A percentile compares a stretch with the other conserved stretches of the same genome.
Evolutionary conservation across 768 basidiomycete species (phyloP).

Genomic region (Scleroderma citrinum): DNA sequence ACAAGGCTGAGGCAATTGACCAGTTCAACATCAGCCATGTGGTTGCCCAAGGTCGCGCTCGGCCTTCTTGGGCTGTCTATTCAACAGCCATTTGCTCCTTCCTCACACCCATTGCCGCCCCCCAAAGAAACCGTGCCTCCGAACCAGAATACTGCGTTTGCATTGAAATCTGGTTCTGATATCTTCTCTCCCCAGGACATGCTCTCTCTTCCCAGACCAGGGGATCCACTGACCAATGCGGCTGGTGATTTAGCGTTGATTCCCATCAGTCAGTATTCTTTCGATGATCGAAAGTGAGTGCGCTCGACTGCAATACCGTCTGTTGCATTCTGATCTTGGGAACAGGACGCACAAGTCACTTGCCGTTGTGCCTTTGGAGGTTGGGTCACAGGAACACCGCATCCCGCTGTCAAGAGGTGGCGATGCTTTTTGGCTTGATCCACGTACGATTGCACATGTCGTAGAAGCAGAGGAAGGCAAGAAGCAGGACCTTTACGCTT

Average conservation of each 20-base stretch:
- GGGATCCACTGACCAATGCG: conserved; percentile 57
- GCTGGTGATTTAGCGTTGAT: conserved; percentile 65
- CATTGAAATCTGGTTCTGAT: conserved; percentile 51
- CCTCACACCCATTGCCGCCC: conserved; percentile 13
- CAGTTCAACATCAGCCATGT: conserved; percentile 30
- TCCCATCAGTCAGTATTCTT: conserved; percentile 60
- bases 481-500: conserved; percentile 51
- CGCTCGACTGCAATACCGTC: not conserved
- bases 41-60: conserved; percentile 36
- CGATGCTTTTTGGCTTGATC: conserved; percentile 74
- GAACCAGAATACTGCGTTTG: conserved; percentile 36
- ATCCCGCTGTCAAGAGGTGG: conserved; percentile 63
- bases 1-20: too few species aligned
- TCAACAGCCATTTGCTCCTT: conserved; percentile 40
- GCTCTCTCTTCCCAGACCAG: conserved; percentile 63
- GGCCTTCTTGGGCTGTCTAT: conserved; percentile 49
- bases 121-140: conserved; percentile 14
- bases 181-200: conserved; percentile 69
- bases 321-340: not conserved
- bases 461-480: conserved; percentile 47
- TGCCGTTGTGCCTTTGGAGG: conserved; percentile 53
- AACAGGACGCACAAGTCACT: conserved; percentile 66
- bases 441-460: conserved; percentile 64
- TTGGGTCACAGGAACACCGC: conserved; percentile 42
- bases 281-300: conserved; percentile 68